Evolutionary conservation across 345 rosid genomes (phyloP).

Genomic region (Combretum micranthum): DNA sequence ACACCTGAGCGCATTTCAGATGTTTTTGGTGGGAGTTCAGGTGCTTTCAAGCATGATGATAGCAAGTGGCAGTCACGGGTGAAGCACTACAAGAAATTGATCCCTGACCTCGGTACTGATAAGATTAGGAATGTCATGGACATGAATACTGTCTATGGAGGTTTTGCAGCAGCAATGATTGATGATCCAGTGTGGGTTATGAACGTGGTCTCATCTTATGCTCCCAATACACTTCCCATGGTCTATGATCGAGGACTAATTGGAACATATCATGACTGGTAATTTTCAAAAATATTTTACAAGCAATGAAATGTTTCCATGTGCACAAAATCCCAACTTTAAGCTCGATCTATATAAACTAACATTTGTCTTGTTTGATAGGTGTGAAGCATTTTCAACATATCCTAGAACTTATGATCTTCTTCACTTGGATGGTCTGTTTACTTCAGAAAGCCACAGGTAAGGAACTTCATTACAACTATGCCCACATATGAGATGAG

Average conservation of each 20-base stretch:
- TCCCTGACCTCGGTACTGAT: slow-evolving; percentile 70
- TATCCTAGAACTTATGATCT: slow-evolving; percentile 97
- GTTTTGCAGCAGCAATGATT: slow-evolving; percentile 76
- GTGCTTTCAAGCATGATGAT: slow-evolving; percentile 63
- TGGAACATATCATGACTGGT: slow-evolving; percentile 95
- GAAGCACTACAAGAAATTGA: slow-evolving; percentile 83
- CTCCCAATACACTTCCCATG: slow-evolving; percentile 71
- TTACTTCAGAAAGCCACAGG: slow-evolving; percentile 91
- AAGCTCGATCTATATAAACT: slow-evolving; percentile 2
- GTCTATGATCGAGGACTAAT: slow-evolving; percentile 93
- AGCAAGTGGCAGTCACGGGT: slow-evolving; percentile 74
- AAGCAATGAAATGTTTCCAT: neutral
- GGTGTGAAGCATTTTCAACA: slow-evolving; percentile 98
- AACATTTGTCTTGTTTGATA: slow-evolving; percentile 24
- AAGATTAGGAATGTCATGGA: slow-evolving; percentile 94
- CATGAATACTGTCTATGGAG: slow-evolving; percentile 93
- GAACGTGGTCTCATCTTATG: slow-evolving; percentile 90
- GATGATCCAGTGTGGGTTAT: slow-evolving; percentile 89
- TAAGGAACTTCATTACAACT: slow-evolving; percentile 12
- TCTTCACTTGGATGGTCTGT: slow-evolving; percentile 84
- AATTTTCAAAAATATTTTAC: slow-evolving; percentile 13
- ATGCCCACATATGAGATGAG: neutral
- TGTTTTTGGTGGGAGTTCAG: slow-evolving; percentile 55
- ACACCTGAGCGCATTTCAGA: slow-evolving; percentile 75
- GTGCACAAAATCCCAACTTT: neutral